Evolutionary conservation across 208 protist species (phyloP), one percentile per base, ranked within the genome.

Genomic region (Crithidia fasciculata): DNA sequence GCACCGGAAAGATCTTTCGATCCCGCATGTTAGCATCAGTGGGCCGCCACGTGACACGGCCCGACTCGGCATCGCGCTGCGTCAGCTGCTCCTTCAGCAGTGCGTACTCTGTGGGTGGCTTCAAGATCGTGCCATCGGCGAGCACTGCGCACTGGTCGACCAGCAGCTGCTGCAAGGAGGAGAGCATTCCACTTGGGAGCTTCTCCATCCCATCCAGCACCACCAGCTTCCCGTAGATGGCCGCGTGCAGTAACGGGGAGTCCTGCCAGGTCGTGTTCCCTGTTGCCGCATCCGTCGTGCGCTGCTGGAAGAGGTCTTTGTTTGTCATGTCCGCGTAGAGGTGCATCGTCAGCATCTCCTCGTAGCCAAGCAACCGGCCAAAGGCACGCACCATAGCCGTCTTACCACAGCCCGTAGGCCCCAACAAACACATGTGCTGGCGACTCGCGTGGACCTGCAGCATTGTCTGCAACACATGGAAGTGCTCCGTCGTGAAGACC

Each of bases 181-280:
- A 79, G n/a, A 97, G 81, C 82, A 93, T 89, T 40, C 88, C 91
- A 8, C 80, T 63, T 6, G 88, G 81, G 57, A 96, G 81, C 72
- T 97, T 87, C 61, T 98, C 94, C 16, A 98, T 79, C 59, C 97
- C 97, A 76, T 99, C 96, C 56, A 99, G 85, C 36, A 99, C 83
- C 13, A 85, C 87, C 2, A 98, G 80, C 18, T 84, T 64, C 8
- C 97, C 97, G 43, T 84, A 57, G 28, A 91, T 77, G 10, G 96
- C 96, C 5, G 95, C 95, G 5, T 88, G 79, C 36, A 98, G 83
- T 44, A 98, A 82, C 36, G 88, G 72, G 8, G 93, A 92, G 52
- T 91, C 85, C 55, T 93, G 81, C 97, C 97, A 99, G 8, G 74
- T 85, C 18, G 97, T 98, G 71, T 98, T 91, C 19, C 96, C 93